Base-by-base conservation (phyloP, 1,139 yeast species). In the Debaryomyces robertsiae region DNA sequence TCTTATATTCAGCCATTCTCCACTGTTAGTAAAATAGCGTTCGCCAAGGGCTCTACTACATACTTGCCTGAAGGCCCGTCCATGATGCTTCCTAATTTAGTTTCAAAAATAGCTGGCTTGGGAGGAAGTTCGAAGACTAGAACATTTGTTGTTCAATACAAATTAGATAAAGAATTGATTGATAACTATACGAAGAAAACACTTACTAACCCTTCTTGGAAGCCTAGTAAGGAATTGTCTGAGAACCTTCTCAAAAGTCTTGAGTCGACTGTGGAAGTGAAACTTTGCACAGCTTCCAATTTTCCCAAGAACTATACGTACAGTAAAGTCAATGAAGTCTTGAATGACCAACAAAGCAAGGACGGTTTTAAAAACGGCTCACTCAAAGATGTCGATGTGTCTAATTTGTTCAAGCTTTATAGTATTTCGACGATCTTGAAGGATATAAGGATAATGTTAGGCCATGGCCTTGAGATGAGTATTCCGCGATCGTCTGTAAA, bases 51-150 rank as follows among this genome's bases (percentile, higher is more conserved):
- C 0, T 67, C 82, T 17, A 89, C 97, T 0, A 75, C 84, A 0
- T 93, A 93, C 55, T 73, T 85, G 25, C 93, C 95, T 0, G 88
- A 84, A 41, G 67, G 73, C 1, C 73, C 73, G 1, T 69, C 80
- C 0, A 69, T 80, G 44, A 84, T 93, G 94, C 68, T 93, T 6
- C 97, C 97, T 0, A 54, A 62, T 9, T 55, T 70, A 1, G 66
- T 85, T 42, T 70, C 84, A 3, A 60, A 73, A 3, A 49, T 70
- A 4, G 72, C 83, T 23, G 89, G 85, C 6, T 63, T 88, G 31
- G 91, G 91, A 3, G 63, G 61, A 2, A 60, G 68, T 19, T 65
- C 67, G 1, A 50, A 55, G 9, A 62, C 73, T 0, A 73, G 86
- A 6, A 76, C 69, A 1, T 61, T 65, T 47, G 65, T 54, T 1